Conservation (phyloP, 306 rosid species). For the Pyrus communis region DNA sequence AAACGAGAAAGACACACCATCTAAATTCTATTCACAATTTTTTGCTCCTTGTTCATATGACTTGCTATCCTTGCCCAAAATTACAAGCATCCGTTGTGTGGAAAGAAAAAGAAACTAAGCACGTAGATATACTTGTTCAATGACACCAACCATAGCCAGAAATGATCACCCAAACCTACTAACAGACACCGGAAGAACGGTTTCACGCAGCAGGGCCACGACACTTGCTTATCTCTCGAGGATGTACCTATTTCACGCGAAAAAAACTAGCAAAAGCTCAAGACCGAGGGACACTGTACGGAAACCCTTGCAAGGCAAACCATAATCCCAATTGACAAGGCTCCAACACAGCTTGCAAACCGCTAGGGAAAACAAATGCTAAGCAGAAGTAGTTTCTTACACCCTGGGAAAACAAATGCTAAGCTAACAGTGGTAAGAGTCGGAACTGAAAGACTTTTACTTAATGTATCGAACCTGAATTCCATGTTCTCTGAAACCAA, state of each 20-base stretch:
- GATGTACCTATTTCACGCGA: neutral
- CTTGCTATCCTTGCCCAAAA: neutral
- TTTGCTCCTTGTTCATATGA: neutral
- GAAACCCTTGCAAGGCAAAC: neutral
- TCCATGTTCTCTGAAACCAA: neutral
- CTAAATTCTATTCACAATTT: neutral
- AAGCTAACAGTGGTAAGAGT: neutral
- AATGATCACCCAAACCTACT: neutral
- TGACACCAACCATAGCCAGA: neutral
- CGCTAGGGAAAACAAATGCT: too few relatives aligned
- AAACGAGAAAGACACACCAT: neutral
- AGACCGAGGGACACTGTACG: too few relatives aligned
- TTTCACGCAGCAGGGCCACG: neutral
- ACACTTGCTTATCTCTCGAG: neutral
- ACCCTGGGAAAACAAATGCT: neutral
- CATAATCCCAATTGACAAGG: neutral
- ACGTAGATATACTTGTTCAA: neutral
- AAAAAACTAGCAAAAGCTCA: neutral
- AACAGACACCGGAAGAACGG: neutral
- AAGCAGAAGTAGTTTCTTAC: neutral
- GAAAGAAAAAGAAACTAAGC: neutral
- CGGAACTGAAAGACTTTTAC: neutral
- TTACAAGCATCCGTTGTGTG: neutral
- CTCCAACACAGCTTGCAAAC: neutral
- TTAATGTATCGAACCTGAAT: neutral